Base-by-base conservation (phyloP, 2,329 filamentous ascomycete genomes). In the Emmonsia crescens region DNA sequence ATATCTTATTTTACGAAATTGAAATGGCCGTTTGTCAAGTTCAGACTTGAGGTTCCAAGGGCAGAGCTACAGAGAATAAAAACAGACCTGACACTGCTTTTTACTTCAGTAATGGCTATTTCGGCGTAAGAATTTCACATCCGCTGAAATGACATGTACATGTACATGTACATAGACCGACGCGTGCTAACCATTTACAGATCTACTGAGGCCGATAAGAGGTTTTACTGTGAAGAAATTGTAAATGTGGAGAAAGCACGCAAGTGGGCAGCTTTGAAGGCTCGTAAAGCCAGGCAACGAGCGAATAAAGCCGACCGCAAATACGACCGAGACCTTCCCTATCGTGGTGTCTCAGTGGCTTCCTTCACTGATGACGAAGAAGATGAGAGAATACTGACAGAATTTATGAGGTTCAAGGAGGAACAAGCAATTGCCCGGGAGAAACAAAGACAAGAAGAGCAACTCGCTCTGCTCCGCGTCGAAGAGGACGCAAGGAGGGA, bases 21-120 rank as follows among this genome's bases (percentile, higher is more conserved):
- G 2, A 55, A 44, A 36, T 64, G 65, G 65, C 65, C 64, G n/a
- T 61, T 61, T 33, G 14, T 60, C 24, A 64, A 65, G 61, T 57
- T 40, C n/a, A 62, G 61, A 55, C 62, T 66, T 29, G 62, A 61
- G 24, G 42, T 59, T 16, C 60, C 61, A 21, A 55, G 60, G 19
- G 58, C 60, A 21, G 62, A 64, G 33, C 29, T 65, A 33, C 60
- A 61, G 27, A 63, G 58, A 36, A 61, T 66, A 21, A 65, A 64
- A 46, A 40, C 54, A 9, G 62, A 63, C 44, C 57, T 66, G 19
- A 42, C 44, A 19, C 46, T 66, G 19, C 44, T 61, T 29, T 60
- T 65, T 42, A 46, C 58, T 29, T n/a, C 62, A 24, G 64, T 61
- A 24, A 64, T 63, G 61, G 64, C 56, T 24, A 46, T 58, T 14